Evolutionary conservation across 805 yeast genomes (phyloP), one percentile per base, ranked within the genome.

Genomic region (Metschnikowia proteae): DNA sequence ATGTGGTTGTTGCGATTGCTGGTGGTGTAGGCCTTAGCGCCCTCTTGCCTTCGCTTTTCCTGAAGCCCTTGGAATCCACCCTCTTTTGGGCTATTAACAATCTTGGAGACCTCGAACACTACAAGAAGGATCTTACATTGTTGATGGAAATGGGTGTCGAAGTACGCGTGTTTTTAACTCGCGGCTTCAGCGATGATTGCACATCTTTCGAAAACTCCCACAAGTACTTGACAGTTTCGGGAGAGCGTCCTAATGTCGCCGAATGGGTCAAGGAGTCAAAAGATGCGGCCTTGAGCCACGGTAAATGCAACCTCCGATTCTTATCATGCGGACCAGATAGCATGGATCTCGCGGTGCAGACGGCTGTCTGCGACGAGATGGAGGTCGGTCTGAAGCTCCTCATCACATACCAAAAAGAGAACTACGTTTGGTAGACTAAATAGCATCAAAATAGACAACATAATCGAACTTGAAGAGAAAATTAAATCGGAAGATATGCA

Each of bases 21-120:
- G 59, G 59, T 5, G 59, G 59, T 2, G 49, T 56, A 4, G 59
- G 59, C 11, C 38, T 56, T 4, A 49, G 55, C 35, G 53, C 56
- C 5, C 39, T 56, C 31, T 55, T 56, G 25, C 59, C 56, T 3
- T 31, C 48, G 4, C 49, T 56, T 31, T 47, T 40, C 33, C 27
- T 38, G 10, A 41, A 48, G 30, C 50, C 53, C 0, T 13, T 26
- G 6, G 51, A 46, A 10, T 49, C 59, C 7, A 38, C 43, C 7
- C 52, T 56, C n/a, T 46, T 17, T 27, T 54, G 59, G 59, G 52
- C 46, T 3, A 46, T 56, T 29, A 49, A 47, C 25, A 54, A 56
- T 8, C 36, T 45, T 8, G 53, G 50, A 13, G 59, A 56, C 27
- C 17, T 56, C 17, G 55, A 44, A 6, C 37, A 43, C 17, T 47